Percentiles rank a stretch among this genome's conserved stretches.
These are phyloP conservation scores for Metschnikowia anglica DNA, from an alignment of 805 yeast species.

Conservation along the genomic window DNA sequence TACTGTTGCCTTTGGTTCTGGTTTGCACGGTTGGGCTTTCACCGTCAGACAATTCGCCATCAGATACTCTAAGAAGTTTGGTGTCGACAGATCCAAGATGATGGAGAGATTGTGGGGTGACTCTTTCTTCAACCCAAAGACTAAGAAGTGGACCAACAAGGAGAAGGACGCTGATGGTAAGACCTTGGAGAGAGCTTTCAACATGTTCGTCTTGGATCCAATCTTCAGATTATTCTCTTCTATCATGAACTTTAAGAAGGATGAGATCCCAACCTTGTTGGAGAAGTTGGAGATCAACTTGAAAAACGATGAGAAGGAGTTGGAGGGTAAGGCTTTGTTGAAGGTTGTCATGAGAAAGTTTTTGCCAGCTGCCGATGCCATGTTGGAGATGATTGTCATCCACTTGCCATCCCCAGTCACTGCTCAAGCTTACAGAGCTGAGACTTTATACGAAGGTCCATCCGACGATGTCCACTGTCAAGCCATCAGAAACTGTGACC, in stretches of 20 bases:
- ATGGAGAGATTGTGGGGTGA: constrained; percentile 99
- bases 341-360: constrained; percentile 99
- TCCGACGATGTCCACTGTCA: constrained; percentile 83
- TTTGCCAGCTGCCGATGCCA: constrained; percentile 99
- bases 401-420: constrained; percentile 99
- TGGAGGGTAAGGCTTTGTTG: constrained; percentile 97
- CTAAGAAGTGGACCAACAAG: constrained; percentile 98
- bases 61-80: constrained; percentile 98
- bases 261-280: constrained; percentile 86
- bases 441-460: constrained; percentile 99
- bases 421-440: constrained; percentile 99
- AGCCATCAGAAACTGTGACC: constrained; percentile 98
- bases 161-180: constrained; percentile 95
- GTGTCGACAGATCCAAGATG: constrained; percentile 98
- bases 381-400: constrained; percentile 96
- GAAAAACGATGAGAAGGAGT: constrained; percentile 96
- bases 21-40: constrained; percentile 99
- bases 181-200: constrained; percentile 97
- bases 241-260: constrained; percentile 99
- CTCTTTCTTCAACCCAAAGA: constrained; percentile 99
- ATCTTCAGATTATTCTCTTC: constrained; percentile 96
- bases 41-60: constrained; percentile 97
- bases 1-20: constrained; percentile 99
- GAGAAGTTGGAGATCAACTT: constrained; percentile 91
- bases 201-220: constrained; percentile 98